Base-by-base conservation (phyloP, 768 basidiomycete genomes). In the Sutorius australiensis region DNA sequence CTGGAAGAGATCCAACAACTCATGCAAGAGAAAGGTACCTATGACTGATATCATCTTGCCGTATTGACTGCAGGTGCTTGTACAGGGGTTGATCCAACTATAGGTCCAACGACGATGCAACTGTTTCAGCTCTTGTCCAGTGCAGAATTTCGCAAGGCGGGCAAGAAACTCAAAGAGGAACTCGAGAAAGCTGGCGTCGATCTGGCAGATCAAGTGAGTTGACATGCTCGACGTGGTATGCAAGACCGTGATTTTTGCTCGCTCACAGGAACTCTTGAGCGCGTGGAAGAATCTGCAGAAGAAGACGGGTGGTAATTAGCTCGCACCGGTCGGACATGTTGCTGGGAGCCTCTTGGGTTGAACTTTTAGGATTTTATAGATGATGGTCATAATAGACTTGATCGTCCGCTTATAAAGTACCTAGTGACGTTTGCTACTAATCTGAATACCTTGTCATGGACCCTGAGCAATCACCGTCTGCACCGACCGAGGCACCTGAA, bases 141-240 rank as follows among this genome's bases (percentile, higher is more conserved):
- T 55, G 60, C 78, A 1, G 80, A 80, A 52, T 84, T 87, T 53
- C 72, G 78, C 50, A 71, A 67, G 38, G 78, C 75, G 24, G 73
- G 77, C 30, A 71, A 72, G 56, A 69, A 68, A 37, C 70, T 84
- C 6, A 68, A 73, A 46, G 73, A 73, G 13, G 82, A 80, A 51
- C 63, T 87, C 55, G 62, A 78, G 47, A 81, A 80, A 32, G 81
- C 82, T 19, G 86, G 83, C 6, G 64, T 88, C n/a, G 79, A 86
- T 61, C 50, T 84, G 33, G 67, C 65, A 33, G 77, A 80, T 43
- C 75, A 80, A 68, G 85, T 84, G 57, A 48, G 76, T 55, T 27
- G 31, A 17, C 37, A 30, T 17, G 24, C 24, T 24, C 24, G 14
- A 32, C 33, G 16, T 37, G n/a, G 5, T 50, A 14, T 14, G 21